phyloP scores from a whole-genome alignment of 2,329 filamentous ascomycete species.

The Colletotrichum caudatum region DNA sequence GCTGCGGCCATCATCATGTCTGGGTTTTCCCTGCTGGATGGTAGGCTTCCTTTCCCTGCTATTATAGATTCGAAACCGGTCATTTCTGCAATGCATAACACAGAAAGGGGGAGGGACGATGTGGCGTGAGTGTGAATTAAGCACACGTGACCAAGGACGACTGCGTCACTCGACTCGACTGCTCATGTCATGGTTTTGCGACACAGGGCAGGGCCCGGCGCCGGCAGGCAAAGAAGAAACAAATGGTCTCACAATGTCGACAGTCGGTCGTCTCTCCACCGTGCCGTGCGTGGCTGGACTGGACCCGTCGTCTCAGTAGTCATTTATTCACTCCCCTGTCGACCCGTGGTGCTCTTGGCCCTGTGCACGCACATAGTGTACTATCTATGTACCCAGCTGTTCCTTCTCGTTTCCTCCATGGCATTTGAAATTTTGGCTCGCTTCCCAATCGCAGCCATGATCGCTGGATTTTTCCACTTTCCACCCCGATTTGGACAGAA shows the following conservation, averaged over 20 bases:
- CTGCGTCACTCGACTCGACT: no score
- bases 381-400: not conserved
- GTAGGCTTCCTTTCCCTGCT: not conserved
- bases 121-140: not conserved
- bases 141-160: no score
- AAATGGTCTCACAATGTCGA: not conserved
- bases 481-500: conserved; percentile 23
- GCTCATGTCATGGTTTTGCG: not conserved
- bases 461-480: not conserved
- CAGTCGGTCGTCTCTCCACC: not conserved
- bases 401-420: conserved; percentile 11
- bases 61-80: not conserved
- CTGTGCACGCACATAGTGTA: not conserved
- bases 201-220: not conserved
- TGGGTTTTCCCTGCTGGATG: not conserved
- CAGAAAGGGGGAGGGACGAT: not conserved
- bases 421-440: not conserved
- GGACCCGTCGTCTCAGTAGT: not conserved
- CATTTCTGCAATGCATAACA: not conserved
- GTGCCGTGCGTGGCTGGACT: not conserved
- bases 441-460: conserved; percentile 19
- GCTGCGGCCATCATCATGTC: not conserved
- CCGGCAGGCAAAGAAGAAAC: not conserved
- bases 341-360: conserved; percentile 5
- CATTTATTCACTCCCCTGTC: conserved; percentile 16